Evolutionary conservation across 2,329 filamentous ascomycete genomes (phyloP).

Genomic region (Talaromyces sp.): DNA sequence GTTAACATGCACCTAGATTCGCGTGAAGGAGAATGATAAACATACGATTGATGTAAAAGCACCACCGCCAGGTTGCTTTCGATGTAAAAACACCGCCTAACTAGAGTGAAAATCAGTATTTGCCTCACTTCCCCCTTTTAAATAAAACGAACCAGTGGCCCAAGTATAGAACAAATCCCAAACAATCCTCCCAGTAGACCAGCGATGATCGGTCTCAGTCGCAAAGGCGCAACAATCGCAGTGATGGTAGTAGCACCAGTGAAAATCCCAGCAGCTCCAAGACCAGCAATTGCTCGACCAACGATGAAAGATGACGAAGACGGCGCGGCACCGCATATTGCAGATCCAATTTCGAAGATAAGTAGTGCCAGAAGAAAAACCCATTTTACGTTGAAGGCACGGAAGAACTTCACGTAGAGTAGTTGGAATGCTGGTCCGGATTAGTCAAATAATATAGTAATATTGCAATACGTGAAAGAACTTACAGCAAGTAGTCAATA

Average conservation of each 20-base stretch:
- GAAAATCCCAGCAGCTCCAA: conserved; percentile 26
- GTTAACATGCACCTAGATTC: too few relatives aligned
- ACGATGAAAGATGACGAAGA: conserved; percentile 28
- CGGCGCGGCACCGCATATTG: conserved; percentile 38
- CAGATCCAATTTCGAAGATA: conserved; percentile 43
- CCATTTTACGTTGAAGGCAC: background rate
- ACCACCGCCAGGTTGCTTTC: background rate
- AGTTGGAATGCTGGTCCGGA: background rate
- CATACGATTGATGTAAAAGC: background rate
- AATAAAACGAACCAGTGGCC: background rate
- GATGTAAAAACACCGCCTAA: background rate
- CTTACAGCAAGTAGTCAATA: conserved; percentile 36
- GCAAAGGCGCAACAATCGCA: background rate
- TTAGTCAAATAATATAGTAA: too few relatives aligned
- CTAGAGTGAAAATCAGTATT: background rate
- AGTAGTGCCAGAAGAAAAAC: background rate
- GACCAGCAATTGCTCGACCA: conserved; percentile 27
- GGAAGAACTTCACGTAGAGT: background rate
- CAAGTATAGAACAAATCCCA: background rate
- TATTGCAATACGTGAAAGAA: conserved; percentile 1
- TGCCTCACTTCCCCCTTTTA: background rate
- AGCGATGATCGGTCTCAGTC: background rate
- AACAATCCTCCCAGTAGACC: background rate
- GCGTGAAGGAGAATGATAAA: too few relatives aligned
- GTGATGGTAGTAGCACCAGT: conserved; percentile 24